These are phyloP conservation scores for Fusarium armeniacum DNA, from an alignment of 2,329 filamentous ascomycete genomes.

Conservation along the genomic window DNA sequence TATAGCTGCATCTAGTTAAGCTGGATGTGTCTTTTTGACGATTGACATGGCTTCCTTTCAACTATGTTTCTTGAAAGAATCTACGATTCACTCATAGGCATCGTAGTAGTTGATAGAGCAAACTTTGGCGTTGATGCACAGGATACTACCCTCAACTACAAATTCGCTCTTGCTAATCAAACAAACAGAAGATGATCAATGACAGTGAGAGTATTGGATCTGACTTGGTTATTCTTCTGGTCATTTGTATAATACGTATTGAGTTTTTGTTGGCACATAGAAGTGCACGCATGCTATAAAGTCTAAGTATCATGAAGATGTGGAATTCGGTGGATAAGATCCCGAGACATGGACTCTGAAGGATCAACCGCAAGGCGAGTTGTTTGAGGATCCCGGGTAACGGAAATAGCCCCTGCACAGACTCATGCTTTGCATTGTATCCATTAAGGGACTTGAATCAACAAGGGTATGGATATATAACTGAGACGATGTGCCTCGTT, in stretches of 20 bases:
- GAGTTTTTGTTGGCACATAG: neutral
- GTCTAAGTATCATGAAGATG: neutral
- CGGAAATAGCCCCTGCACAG: neutral
- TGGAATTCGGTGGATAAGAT: constrained; percentile 4
- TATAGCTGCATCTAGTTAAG: neutral
- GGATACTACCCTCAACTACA: too few species aligned
- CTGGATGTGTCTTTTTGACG: neutral
- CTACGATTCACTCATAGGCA: neutral
- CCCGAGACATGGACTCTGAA: neutral
- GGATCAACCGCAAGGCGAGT: neutral
- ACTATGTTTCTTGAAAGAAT: neutral
- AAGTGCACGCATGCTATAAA: neutral
- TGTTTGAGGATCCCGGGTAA: neutral
- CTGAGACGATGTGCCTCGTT: constrained; percentile 3
- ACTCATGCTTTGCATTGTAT: constrained; percentile 6
- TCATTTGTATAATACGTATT: neutral
- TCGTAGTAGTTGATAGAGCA: neutral
- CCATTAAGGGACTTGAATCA: neutral
- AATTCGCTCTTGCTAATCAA: too few species aligned
- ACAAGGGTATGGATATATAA: constrained; percentile 7
- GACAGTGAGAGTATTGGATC: too few species aligned
- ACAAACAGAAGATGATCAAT: neutral
- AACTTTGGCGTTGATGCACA: too few species aligned
- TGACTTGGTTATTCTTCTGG: neutral
- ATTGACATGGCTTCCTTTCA: neutral